A percentile compares a stretch with the other conserved stretches of the same genome.
Conservation (phyloP, 768 basidiomycete species). For the Suillus americanus region DNA sequence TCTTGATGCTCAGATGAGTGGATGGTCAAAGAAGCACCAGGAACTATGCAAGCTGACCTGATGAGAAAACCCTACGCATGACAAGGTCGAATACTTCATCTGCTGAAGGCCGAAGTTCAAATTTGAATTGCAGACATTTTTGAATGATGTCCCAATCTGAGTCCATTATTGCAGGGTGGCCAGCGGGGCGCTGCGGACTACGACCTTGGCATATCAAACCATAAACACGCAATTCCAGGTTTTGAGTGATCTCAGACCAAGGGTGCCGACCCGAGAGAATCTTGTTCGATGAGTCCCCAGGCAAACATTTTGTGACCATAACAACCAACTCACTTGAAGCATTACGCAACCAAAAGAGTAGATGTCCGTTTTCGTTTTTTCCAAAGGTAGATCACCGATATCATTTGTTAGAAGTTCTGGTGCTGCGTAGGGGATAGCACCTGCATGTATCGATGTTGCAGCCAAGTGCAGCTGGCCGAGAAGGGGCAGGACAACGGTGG, state of each 20-base stretch:
- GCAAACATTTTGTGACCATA: background rate
- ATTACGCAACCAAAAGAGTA: constrained; percentile 1
- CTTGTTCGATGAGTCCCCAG: background rate
- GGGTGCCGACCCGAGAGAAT: background rate
- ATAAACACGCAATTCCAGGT: background rate
- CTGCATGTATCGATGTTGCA: background rate
- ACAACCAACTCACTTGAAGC: background rate
- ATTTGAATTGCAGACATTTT: background rate
- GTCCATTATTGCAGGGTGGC: background rate
- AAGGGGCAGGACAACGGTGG: background rate
- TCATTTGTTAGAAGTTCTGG: constrained; percentile 1
- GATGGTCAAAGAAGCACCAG: background rate
- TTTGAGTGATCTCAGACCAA: background rate
- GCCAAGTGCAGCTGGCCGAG: background rate
- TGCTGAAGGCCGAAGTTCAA: background rate
- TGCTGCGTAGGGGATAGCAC: constrained; percentile 2
- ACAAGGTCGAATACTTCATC: background rate
- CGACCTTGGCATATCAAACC: background rate
- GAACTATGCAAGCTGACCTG: background rate
- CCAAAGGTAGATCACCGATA: background rate
- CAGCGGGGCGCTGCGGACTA: background rate
- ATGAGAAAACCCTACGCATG: background rate
- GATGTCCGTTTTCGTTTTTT: background rate
- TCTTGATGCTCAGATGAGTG: background rate
- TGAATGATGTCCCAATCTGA: background rate